These are phyloP conservation scores for Chenopodium formosanum DNA, from an alignment of 148 eudicot species.

Conservation along the genomic window DNA sequence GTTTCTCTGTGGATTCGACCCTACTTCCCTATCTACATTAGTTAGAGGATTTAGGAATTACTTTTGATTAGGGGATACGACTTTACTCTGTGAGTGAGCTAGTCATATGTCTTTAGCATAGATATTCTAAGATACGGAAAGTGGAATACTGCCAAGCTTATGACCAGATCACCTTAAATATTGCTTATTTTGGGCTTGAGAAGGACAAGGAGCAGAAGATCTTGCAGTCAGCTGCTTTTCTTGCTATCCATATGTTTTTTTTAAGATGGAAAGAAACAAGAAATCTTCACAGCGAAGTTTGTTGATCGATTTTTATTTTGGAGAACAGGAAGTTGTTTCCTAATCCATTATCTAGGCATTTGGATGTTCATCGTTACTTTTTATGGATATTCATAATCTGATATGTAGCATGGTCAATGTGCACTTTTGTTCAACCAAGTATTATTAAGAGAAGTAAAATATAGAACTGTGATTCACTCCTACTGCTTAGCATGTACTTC, in stretches of 20 bases:
- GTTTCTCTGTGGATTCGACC: no score
- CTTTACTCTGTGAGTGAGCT: no score
- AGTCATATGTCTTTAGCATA: not conserved
- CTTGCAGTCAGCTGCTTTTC: not conserved
- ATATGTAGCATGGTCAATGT: not conserved
- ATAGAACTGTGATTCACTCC: not conserved
- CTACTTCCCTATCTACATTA: no score
- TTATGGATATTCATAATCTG: not conserved
- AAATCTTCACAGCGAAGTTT: not conserved
- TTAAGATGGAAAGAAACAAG: not conserved
- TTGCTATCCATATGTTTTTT: not conserved
- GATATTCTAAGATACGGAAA: not conserved
- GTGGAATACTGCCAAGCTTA: not conserved
- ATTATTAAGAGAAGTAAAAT: not conserved
- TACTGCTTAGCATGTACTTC: not conserved
- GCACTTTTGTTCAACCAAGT: not conserved
- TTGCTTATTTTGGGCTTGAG: not conserved
- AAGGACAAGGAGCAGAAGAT: not conserved
- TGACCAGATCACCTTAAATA: not conserved
- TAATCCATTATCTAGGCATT: not conserved
- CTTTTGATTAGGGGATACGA: no score
- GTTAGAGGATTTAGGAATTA: no score
- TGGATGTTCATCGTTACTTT: not conserved
- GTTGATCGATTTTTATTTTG: not conserved
- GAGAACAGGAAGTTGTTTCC: not conserved